Evolutionary conservation across 768 basidiomycete species (phyloP).

Genomic region (Rossbeevera mucosa): DNA sequence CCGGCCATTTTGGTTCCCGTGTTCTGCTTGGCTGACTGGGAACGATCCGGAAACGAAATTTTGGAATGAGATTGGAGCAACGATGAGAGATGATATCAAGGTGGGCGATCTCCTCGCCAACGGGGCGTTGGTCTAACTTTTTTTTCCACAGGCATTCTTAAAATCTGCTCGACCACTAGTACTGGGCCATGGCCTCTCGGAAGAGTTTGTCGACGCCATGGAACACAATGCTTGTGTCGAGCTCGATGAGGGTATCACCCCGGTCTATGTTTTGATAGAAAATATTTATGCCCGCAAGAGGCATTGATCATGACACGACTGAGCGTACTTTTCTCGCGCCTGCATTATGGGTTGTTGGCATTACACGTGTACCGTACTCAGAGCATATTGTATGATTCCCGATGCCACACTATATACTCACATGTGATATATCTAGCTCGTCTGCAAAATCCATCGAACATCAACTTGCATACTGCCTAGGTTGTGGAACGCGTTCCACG

Average conservation of each 20-base stretch:
- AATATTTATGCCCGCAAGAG: slow-evolving; percentile 51
- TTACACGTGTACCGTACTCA: slow-evolving; percentile 20
- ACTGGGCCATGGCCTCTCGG: slow-evolving; percentile 56
- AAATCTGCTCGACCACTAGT: slow-evolving; percentile 64
- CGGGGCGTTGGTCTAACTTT: background rate
- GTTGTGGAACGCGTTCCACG: too few species aligned
- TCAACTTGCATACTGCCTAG: background rate
- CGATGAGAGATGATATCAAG: slow-evolving; percentile 56
- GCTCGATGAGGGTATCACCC: slow-evolving; percentile 41
- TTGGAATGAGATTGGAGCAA: slow-evolving; percentile 40
- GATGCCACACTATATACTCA: slow-evolving; percentile 10
- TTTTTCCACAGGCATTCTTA: slow-evolving; percentile 50
- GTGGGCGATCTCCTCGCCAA: slow-evolving; percentile 30
- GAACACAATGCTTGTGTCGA: slow-evolving; percentile 51
- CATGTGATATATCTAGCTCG: slow-evolving; percentile 1
- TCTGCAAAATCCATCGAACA: slow-evolving; percentile 2
- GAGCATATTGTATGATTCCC: slow-evolving; percentile 17
- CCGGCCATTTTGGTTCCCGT: slow-evolving; percentile 60
- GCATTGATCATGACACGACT: slow-evolving; percentile 14
- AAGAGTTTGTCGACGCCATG: slow-evolving; percentile 49
- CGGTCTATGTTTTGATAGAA: slow-evolving; percentile 53
- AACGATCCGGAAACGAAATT: slow-evolving; percentile 22
- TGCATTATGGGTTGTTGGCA: slow-evolving; percentile 10
- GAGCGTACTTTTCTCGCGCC: background rate
- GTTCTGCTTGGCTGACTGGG: slow-evolving; percentile 44